Evolutionary conservation across 2,329 filamentous ascomycete genomes (phyloP).

Genomic region (Apiospora phragmitis): DNA sequence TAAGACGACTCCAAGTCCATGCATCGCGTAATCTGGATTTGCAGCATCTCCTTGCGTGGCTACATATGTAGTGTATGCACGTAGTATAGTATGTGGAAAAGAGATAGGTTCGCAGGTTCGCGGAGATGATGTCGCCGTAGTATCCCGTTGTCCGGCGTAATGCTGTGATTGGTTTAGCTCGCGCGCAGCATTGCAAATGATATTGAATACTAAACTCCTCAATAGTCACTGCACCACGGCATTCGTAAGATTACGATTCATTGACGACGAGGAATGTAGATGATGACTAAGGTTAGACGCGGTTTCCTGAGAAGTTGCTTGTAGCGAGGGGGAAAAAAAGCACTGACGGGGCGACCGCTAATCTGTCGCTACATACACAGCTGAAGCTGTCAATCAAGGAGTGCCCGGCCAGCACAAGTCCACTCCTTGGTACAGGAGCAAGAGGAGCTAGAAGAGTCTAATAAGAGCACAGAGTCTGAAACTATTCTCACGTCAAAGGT

Average conservation of each 20-base stretch:
- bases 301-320: neutral
- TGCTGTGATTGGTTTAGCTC: neutral
- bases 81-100: neutral
- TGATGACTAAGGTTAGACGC: neutral
- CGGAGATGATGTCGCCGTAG: neutral
- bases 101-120: neutral
- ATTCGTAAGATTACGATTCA: neutral
- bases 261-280: neutral
- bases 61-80: neutral
- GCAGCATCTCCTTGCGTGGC: neutral
- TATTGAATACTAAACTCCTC: neutral
- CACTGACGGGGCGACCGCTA: slow-evolving; percentile 1
- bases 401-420: neutral
- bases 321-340: neutral
- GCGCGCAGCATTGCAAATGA: neutral
- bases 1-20: neutral
- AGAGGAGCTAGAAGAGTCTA: neutral
- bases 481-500: slow-evolving; percentile 1
- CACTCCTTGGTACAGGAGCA: neutral
- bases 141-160: neutral
- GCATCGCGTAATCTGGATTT: neutral
- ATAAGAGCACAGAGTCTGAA: slow-evolving; percentile 1
- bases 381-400: neutral
- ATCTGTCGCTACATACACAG: neutral
- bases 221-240: neutral